phyloP scores from a whole-genome alignment of 345 rosid genomes.

The Arabis alpina region DNA sequence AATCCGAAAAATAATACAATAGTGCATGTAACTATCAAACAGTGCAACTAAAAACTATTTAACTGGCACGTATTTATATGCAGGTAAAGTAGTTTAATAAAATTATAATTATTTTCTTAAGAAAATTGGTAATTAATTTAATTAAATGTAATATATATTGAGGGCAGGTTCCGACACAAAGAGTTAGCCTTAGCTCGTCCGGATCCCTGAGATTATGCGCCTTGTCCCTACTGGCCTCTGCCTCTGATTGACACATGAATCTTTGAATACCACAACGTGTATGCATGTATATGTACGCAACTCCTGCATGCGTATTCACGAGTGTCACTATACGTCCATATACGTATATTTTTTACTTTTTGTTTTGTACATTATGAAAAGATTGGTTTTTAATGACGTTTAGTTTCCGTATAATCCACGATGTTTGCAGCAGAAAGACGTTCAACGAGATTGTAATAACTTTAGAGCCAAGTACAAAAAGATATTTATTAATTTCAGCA shows the following conservation, averaged over 20 bases:
- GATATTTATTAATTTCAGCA: no score
- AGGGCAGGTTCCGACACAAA: slow-evolving; percentile 12
- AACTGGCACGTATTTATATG: no score
- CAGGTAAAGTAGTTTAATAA: no score
- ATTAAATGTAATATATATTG: background rate
- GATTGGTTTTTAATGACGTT: slow-evolving; percentile 8
- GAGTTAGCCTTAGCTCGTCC: slow-evolving; percentile 26
- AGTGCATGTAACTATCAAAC: no score
- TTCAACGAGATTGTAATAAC: background rate
- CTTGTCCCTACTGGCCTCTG: slow-evolving; percentile 20
- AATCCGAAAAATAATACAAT: no score
- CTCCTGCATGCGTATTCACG: background rate
- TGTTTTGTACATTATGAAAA: background rate
- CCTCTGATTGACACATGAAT: slow-evolving; percentile 3
- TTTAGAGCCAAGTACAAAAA: background rate
- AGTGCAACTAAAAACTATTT: no score
- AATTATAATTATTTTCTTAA: no score
- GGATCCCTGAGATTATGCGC: slow-evolving; percentile 33
- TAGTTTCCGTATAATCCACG: background rate
- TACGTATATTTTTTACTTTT: background rate
- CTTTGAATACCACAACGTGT: background rate
- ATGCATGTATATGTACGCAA: background rate
- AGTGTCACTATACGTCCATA: background rate
- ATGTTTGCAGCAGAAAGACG: background rate
- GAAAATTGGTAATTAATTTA: no score